Percentiles rank a stretch among this genome's conserved stretches.
phyloP scores from a whole-genome alignment of 805 yeast species.

The Komagataella pseudopastoris region DNA sequence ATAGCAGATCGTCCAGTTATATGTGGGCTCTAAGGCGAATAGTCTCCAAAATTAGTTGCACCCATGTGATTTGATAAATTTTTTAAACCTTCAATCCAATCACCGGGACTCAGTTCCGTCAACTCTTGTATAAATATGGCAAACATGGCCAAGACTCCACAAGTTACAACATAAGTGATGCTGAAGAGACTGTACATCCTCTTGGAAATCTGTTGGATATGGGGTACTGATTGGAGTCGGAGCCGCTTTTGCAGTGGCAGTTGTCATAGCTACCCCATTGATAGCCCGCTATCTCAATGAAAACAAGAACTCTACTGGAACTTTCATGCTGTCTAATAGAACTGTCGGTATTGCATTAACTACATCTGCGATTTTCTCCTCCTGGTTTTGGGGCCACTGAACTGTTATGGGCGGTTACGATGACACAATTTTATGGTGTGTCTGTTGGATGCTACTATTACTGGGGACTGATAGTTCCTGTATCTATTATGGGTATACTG shows the following conservation, averaged over 20 bases:
- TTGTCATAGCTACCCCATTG: slow-evolving; percentile 12
- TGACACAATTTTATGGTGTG: background rate
- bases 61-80: background rate
- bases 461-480: slow-evolving; percentile 15
- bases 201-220: slow-evolving; percentile 11
- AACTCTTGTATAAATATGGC: background rate
- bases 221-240: slow-evolving; percentile 21
- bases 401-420: slow-evolving; percentile 12
- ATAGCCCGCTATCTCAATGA: slow-evolving; percentile 7
- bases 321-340: slow-evolving; percentile 12
- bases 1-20: background rate
- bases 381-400: slow-evolving; percentile 19
- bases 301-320: slow-evolving; percentile 10
- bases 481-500: slow-evolving; percentile 14
- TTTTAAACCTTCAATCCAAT: no score
- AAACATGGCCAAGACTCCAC: background rate
- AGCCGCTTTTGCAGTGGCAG: slow-evolving; percentile 15
- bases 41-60: background rate
- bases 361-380: slow-evolving; percentile 11
- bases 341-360: slow-evolving; percentile 8
- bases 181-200: background rate
- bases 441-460: slow-evolving; percentile 10
- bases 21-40: background rate
- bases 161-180: background rate
- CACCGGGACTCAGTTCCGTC: no score